These are phyloP conservation scores for Russula ochroleuca DNA, from an alignment of 768 basidiomycete genomes.

Conservation along the genomic window DNA sequence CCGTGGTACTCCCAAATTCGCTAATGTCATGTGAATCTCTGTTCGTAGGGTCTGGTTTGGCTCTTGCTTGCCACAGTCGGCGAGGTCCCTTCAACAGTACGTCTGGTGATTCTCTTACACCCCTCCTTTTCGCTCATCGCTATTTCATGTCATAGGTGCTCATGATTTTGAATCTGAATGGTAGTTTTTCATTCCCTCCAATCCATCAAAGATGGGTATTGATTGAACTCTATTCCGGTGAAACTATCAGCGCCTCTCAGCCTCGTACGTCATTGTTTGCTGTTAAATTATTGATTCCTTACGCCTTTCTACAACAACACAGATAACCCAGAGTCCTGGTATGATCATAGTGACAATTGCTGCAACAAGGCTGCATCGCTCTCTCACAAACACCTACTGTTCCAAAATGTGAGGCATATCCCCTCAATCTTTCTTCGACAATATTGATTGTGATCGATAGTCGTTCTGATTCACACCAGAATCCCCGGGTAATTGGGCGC, in stretches of 20 bases:
- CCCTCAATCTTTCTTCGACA: no score
- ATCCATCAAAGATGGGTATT: neutral
- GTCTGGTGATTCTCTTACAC: neutral
- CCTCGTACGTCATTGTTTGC: neutral
- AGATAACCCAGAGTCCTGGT: neutral
- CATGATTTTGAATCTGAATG: slow-evolving; percentile 11
- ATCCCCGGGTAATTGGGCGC: no score
- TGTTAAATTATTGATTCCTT: neutral
- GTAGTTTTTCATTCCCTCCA: neutral
- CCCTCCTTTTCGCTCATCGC: neutral
- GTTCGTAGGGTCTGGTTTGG: slow-evolving; percentile 10
- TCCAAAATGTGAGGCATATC: no score
- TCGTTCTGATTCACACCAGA: no score
- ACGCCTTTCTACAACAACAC: neutral
- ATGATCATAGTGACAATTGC: neutral
- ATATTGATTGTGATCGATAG: no score
- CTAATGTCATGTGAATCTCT: neutral
- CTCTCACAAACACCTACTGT: no score
- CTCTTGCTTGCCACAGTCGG: neutral
- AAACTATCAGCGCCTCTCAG: neutral
- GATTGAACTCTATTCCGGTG: neutral
- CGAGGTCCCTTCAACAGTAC: neutral
- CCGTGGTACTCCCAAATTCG: neutral
- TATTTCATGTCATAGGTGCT: slow-evolving; percentile 5
- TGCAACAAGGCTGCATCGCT: neutral